Evolutionary conservation across 441 rosid species (phyloP).

Genomic region (Populus hybrid): DNA sequence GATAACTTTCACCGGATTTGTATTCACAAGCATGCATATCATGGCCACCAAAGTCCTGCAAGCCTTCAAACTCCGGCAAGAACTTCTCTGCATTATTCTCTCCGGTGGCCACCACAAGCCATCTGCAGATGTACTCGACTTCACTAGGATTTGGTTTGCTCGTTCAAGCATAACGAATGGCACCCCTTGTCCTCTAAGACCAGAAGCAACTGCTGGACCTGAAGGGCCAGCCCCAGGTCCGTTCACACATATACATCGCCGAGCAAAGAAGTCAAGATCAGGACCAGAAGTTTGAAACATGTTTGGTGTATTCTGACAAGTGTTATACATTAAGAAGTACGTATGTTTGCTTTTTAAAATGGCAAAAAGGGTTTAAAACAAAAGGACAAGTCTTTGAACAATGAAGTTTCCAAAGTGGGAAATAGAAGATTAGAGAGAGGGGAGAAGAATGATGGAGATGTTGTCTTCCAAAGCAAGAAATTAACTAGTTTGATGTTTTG

Average conservation of each 20-base stretch:
- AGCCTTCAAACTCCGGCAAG: conserved; percentile 26
- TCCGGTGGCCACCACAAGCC: conserved; percentile 32
- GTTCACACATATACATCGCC: conserved; percentile 28
- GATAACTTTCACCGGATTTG: conserved; percentile 22
- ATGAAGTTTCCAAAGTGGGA: neutral
- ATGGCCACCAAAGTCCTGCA: conserved; percentile 19
- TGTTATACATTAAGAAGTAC: conserved; percentile 22
- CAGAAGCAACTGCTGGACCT: neutral
- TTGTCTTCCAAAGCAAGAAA: conserved; percentile 6
- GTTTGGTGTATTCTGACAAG: conserved; percentile 35
- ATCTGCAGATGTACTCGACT: conserved; percentile 30
- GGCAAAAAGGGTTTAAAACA: neutral
- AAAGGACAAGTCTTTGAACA: neutral
- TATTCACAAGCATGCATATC: conserved; percentile 22
- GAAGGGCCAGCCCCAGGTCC: conserved; percentile 34
- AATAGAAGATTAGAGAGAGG: conserved; percentile 8
- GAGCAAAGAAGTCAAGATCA: conserved; percentile 15
- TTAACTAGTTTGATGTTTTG: conserved; percentile 4
- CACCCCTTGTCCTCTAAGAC: too few relatives aligned
- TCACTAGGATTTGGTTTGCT: conserved; percentile 6
- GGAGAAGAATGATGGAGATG: conserved; percentile 8
- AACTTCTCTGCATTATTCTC: conserved; percentile 28
- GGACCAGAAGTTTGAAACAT: conserved; percentile 31
- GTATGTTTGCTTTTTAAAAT: neutral
- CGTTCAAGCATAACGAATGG: too few relatives aligned